Conservation (phyloP, 1,139 yeast species). For the Sugiyamaella neomexicana region DNA sequence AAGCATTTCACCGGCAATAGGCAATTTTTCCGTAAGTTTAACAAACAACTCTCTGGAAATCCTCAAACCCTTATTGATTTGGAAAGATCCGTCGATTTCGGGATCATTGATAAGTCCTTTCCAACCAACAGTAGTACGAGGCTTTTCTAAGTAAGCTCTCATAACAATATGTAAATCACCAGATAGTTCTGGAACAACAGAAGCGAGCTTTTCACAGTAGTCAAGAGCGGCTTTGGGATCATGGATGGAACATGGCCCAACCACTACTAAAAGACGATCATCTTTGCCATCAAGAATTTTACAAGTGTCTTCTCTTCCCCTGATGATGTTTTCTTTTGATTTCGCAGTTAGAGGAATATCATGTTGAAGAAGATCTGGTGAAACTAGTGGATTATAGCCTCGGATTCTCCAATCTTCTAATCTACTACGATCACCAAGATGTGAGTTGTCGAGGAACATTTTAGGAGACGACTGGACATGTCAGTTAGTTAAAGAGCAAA, state of each 20-base stretch:
- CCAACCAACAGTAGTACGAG: slow-evolving; percentile 99
- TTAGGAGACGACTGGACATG: slow-evolving; percentile 22
- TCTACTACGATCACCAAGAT: slow-evolving; percentile 78
- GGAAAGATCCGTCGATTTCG: slow-evolving; percentile 89
- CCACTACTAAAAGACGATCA: slow-evolving; percentile 78
- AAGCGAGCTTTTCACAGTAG: slow-evolving; percentile 67
- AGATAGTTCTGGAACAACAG: slow-evolving; percentile 60
- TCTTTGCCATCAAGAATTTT: slow-evolving; percentile 72
- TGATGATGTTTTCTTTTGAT: slow-evolving; percentile 60
- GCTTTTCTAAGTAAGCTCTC: slow-evolving; percentile 98
- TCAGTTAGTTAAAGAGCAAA: neutral
- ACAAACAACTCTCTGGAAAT: slow-evolving; percentile 85
- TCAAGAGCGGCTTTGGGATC: slow-evolving; percentile 92
- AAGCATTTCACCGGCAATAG: slow-evolving; percentile 96
- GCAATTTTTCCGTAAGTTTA: slow-evolving; percentile 74
- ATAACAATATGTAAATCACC: slow-evolving; percentile 82
- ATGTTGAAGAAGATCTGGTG: slow-evolving; percentile 92
- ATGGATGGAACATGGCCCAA: slow-evolving; percentile 97
- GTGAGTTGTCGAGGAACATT: slow-evolving; percentile 82
- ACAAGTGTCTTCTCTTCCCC: slow-evolving; percentile 76
- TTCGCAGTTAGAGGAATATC: slow-evolving; percentile 71
- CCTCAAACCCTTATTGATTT: slow-evolving; percentile 90
- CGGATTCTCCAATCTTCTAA: slow-evolving; percentile 91
- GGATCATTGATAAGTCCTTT: slow-evolving; percentile 97
- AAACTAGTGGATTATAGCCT: slow-evolving; percentile 93